Evolutionary conservation across 768 basidiomycete species (phyloP), one percentile per base, ranked within the genome.

Genomic region (Boletales sp.): DNA sequence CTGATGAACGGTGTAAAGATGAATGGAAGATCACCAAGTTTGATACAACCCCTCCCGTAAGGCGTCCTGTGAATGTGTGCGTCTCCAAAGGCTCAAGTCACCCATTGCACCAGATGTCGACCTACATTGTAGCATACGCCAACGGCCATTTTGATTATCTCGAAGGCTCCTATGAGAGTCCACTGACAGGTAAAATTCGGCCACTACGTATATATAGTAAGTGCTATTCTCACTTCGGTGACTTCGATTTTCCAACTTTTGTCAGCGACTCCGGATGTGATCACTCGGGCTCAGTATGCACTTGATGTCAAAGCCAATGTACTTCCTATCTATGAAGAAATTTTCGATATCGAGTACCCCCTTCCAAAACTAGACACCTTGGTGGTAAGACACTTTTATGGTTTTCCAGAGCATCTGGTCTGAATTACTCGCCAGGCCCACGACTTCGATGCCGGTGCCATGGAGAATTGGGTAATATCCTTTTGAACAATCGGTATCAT

Each of bases 361-460:
- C 78, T 98, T 24, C 91, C 93, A 6, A 97, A 98, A 73, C 78
- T 98, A 40, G 95, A 97, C 63, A 94, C 94, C 3, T 76, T 98
- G 14, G 90, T 92, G 49, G 86, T 83, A 64, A 51, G 82, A 68
- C 7, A 27, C 24, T 21, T 19, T 17, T 3, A 34, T 45, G 31
- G 31, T 31, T 37, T 17, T 48, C 40, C 12, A 15, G 31, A 6
- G 11, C 29, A 27, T 17, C 24, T 36, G 35, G 1, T 19, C 4
- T 41, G 36, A 42, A 48, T 37, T 3, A 12, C 34, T 41, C 18
- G 42, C 29, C 63, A 82, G 78, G 93, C 84, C 4, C 80, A 79
- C 46, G 94, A 97, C 64, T 97, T 97, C 58, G 93, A 95, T 62
- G 85, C 87, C 31, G 90, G 85, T 51, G 87, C 87, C 5, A 94